Conservation (phyloP, 192 early-diverging fungal species). For the Coemansia sp. region DNA sequence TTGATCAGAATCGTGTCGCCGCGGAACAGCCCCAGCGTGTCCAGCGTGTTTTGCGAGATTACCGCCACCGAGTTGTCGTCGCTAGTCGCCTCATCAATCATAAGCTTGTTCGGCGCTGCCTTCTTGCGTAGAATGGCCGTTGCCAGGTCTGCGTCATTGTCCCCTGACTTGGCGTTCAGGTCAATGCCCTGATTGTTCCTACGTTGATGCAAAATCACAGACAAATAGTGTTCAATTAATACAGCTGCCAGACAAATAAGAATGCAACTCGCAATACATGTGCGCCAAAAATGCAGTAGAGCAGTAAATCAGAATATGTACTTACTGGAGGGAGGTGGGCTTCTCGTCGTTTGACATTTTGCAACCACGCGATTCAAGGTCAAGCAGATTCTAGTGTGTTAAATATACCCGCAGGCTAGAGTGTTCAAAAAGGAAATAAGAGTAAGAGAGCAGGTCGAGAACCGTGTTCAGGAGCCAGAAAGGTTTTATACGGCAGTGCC, state of each 20-base stretch:
- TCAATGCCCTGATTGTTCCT: slow-evolving; percentile 45
- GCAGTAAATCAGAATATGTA: neutral
- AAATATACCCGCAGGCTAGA: neutral
- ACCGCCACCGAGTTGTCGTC: slow-evolving; percentile 97
- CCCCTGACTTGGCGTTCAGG: slow-evolving; percentile 31
- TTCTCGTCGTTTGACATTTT: slow-evolving; percentile 42
- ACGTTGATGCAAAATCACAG: slow-evolving; percentile 3
- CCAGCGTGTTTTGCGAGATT: slow-evolving; percentile 89
- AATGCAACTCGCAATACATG: neutral
- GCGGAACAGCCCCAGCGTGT: slow-evolving; percentile 86
- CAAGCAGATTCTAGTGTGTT: neutral
- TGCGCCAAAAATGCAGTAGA: neutral
- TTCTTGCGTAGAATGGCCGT: slow-evolving; percentile 96
- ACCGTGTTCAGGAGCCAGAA: no score
- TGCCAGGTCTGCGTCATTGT: slow-evolving; percentile 78
- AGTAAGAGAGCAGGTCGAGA: no score
- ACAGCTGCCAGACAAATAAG: neutral
- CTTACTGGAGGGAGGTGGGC: slow-evolving; percentile 43
- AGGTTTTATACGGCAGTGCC: no score
- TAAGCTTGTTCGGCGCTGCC: slow-evolving; percentile 95
- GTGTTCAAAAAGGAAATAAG: no score
- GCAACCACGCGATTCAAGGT: neutral
- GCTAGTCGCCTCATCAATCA: slow-evolving; percentile 95
- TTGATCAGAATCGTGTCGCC: slow-evolving; percentile 95
- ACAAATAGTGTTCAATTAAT: neutral